Percentiles rank a stretch among this genome's conserved stretches.
These are phyloP conservation scores for Raphidocelis subcapitata DNA, from an alignment of 139 green algal species.

Conservation along the genomic window DNA sequence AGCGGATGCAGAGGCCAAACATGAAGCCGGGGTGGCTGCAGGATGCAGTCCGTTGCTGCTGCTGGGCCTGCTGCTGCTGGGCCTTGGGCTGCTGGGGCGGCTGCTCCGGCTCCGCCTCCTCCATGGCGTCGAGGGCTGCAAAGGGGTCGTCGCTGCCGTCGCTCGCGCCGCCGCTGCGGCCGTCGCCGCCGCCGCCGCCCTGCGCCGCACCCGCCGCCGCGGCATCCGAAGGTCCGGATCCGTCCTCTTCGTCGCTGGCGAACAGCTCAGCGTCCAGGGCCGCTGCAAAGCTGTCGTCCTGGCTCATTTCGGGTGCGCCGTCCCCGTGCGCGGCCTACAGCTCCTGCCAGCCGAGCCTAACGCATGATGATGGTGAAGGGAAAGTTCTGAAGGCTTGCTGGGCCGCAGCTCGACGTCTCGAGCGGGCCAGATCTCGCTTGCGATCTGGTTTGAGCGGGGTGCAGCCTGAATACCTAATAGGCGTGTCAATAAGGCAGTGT, in stretches of 20 bases:
- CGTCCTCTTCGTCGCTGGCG: neutral
- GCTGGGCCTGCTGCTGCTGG: neutral
- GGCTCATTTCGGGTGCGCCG: slow-evolving; percentile 2
- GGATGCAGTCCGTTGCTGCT: neutral
- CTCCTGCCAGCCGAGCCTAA: too few species aligned
- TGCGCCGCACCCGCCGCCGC: too few species aligned
- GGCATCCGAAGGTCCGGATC: too few species aligned
- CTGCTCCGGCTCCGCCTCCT: neutral
- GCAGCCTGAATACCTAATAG: too few species aligned
- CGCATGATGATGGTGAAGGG: too few species aligned
- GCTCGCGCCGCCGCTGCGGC: neutral
- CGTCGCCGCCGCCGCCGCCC: too few species aligned
- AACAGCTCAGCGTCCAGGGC: slow-evolving; percentile 20
- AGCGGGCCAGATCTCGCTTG: too few species aligned
- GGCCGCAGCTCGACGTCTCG: too few species aligned
- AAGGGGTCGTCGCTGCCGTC: neutral
- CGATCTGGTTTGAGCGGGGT: too few species aligned
- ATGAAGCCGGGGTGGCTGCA: slow-evolving; percentile 68
- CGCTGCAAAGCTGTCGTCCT: slow-evolving; percentile 13
- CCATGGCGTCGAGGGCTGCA: neutral
- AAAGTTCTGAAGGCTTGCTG: too few species aligned
- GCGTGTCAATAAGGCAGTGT: too few species aligned
- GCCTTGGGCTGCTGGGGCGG: neutral
- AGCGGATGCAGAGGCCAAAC: slow-evolving; percentile 77
- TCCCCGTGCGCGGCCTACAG: too few species aligned